These are phyloP conservation scores for Aphanomyces euteiches DNA, from an alignment of 352 stramenopile species.

Conservation along the genomic window DNA sequence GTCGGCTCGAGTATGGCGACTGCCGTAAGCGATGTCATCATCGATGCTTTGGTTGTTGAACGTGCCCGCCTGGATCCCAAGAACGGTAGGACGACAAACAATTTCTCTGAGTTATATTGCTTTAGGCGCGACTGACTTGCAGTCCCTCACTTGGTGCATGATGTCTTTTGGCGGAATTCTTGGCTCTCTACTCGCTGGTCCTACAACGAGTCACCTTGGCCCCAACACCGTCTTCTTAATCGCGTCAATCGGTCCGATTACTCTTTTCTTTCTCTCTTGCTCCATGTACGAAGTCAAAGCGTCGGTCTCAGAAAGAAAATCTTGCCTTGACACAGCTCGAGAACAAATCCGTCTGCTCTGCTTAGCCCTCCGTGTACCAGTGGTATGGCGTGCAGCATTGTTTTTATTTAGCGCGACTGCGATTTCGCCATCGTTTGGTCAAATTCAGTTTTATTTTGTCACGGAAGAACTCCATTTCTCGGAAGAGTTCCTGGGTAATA, in stretches of 20 bases:
- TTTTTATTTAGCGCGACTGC: slow-evolving; percentile 95
- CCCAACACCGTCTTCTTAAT: slow-evolving; percentile 91
- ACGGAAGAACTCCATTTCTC: slow-evolving; percentile 94
- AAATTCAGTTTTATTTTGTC: slow-evolving; percentile 95
- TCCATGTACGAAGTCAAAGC: slow-evolving; percentile 83
- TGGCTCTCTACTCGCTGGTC: slow-evolving; percentile 89
- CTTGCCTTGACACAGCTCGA: not conserved
- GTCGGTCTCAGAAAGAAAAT: not conserved
- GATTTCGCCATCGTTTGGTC: slow-evolving; percentile 90
- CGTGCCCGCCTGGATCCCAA: slow-evolving; percentile 85
- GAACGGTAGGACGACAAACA: slow-evolving; percentile 34
- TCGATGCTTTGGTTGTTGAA: slow-evolving; percentile 95
- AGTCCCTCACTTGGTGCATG: slow-evolving; percentile 93
- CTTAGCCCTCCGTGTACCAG: slow-evolving; percentile 37
- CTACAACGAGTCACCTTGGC: slow-evolving; percentile 86
- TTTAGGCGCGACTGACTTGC: slow-evolving; percentile 86
- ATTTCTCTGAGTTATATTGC: slow-evolving; percentile 32
- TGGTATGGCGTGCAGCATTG: slow-evolving; percentile 94
- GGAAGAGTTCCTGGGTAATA: slow-evolving; percentile 92
- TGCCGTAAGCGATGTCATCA: slow-evolving; percentile 94
- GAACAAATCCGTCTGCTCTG: slow-evolving; percentile 19
- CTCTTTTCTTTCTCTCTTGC: slow-evolving; percentile 86
- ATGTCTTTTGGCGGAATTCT: slow-evolving; percentile 90
- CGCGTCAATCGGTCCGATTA: slow-evolving; percentile 82
- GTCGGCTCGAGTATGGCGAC: slow-evolving; percentile 84